phyloP scores from a whole-genome alignment of 2,329 filamentous ascomycete species.

The Periconia digitata region DNA sequence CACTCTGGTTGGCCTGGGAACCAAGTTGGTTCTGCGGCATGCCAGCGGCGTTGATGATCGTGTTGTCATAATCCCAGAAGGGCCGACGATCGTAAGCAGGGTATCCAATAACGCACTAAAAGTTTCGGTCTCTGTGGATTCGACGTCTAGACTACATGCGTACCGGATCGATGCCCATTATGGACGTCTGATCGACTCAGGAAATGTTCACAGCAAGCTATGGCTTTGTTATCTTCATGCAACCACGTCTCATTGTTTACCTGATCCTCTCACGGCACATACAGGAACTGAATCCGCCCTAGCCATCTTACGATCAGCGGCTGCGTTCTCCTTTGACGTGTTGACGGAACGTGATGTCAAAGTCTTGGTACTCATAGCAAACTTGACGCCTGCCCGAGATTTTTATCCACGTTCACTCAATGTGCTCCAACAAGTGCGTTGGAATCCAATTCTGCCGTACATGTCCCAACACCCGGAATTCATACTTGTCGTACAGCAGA shows the following conservation, averaged over 20 bases:
- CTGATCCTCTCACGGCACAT: constrained; percentile 50
- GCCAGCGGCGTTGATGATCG: constrained; percentile 23
- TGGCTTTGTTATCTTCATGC: constrained; percentile 57
- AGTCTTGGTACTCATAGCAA: constrained; percentile 28
- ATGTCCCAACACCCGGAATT: constrained; percentile 37
- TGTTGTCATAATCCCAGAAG: constrained; percentile 40
- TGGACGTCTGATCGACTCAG: constrained; percentile 54
- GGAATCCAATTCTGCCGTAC: constrained; percentile 44
- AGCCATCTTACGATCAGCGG: constrained; percentile 51
- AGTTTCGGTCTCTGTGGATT: constrained; percentile 17
- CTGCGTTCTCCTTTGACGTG: constrained; percentile 51
- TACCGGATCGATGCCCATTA: constrained; percentile 56
- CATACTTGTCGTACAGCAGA: constrained; percentile 13
- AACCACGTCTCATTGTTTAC: constrained; percentile 55
- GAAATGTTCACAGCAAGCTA: constrained; percentile 55
- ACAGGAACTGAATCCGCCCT: constrained; percentile 61
- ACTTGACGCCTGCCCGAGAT: constrained; percentile 35
- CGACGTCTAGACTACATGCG: constrained; percentile 36
- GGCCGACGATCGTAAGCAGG: constrained; percentile 9
- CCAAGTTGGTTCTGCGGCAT: constrained; percentile 22
- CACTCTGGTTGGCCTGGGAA: constrained; percentile 27
- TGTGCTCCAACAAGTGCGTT: constrained; percentile 49
- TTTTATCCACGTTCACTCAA: constrained; percentile 50
- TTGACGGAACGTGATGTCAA: constrained; percentile 29
- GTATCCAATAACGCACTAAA: constrained; percentile 5